Conservation (phyloP, 1,284 basidiomycete genomes). For the Xerocomus tenax region DNA sequence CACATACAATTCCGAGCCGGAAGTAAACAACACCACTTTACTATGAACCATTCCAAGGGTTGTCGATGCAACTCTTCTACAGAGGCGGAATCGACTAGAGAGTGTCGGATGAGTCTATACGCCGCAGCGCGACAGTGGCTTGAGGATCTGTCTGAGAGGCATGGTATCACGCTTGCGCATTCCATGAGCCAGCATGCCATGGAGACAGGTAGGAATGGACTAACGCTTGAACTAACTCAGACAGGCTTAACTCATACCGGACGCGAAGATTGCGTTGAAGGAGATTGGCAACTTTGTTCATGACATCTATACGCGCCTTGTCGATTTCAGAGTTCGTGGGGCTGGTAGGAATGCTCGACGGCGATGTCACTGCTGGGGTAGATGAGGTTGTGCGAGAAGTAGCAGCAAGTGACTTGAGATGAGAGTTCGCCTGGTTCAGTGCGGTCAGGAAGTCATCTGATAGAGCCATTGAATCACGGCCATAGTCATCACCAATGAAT, state of each 20-base stretch:
- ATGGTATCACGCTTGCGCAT: conserved; percentile 55
- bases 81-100: conserved; percentile 63
- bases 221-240: conserved; percentile 68
- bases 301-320: conserved; percentile 50
- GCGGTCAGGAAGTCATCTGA: conserved; percentile 64
- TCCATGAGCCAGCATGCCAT: conserved; percentile 10
- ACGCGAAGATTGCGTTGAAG: conserved; percentile 73
- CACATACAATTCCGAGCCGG: conserved; percentile 1
- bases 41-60: conserved; percentile 81
- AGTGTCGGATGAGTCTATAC: conserved; percentile 81
- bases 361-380: conserved; percentile 32
- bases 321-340: conserved; percentile 43
- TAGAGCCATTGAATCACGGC: conserved; percentile 11
- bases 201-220: conserved; percentile 18
- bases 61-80: conserved; percentile 51
- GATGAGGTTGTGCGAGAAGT: conserved; percentile 42
- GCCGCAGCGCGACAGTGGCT: conserved; percentile 74
- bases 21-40: conserved; percentile 46
- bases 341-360: conserved; percentile 30
- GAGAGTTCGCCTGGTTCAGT: conserved; percentile 51
- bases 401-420: conserved; percentile 47
- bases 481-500: background rate
- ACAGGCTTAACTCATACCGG: conserved; percentile 63
- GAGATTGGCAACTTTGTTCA: conserved; percentile 61
- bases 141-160: conserved; percentile 67